A percentile compares a stretch with the other conserved stretches of the same genome.
These are phyloP conservation scores for Botrytis hyacinthi DNA, from an alignment of 2,329 filamentous ascomycete genomes.

Conservation along the genomic window DNA sequence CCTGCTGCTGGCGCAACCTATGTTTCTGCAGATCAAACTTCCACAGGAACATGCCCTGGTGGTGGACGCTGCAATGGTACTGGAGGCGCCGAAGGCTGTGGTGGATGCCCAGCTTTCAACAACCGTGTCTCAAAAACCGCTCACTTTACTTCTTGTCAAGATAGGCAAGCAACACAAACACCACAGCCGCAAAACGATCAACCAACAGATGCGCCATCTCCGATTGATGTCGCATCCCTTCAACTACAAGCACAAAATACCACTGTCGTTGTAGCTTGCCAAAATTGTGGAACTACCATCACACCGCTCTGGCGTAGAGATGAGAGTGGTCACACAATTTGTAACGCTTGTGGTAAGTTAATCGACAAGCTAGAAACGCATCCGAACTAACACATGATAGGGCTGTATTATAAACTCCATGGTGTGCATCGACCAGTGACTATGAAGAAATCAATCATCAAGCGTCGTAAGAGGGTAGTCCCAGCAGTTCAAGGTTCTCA, in stretches of 20 bases:
- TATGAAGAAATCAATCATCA: constrained; percentile 99
- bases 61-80: constrained; percentile 95
- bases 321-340: constrained; percentile 93
- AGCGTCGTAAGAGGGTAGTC: constrained; percentile 90
- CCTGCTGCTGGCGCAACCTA: constrained; percentile 60
- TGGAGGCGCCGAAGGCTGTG: constrained; percentile 90
- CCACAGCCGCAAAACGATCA: constrained; percentile 32
- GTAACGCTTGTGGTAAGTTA: constrained; percentile 89
- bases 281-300: constrained; percentile 95
- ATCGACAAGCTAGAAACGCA: constrained; percentile 1
- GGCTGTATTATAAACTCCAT: constrained; percentile 91
- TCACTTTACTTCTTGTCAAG: constrained; percentile 57
- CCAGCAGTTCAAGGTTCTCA: constrained; percentile 59
- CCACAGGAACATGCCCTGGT: constrained; percentile 87
- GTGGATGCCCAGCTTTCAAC: constrained; percentile 95
- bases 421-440: constrained; percentile 88
- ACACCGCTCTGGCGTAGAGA: constrained; percentile 95
- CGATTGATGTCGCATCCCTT: constrained; percentile 51
- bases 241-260: constrained; percentile 47
- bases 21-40: constrained; percentile 71
- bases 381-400: constrained; percentile 46
- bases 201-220: constrained; percentile 40
- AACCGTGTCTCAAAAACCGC: constrained; percentile 90
- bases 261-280: constrained; percentile 79
- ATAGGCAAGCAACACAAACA: constrained; percentile 30